A percentile compares a stretch with the other conserved stretches of the same genome.
phyloP scores from a whole-genome alignment of 1,139 yeast species.

The Magnusiomyces suaveolens region DNA sequence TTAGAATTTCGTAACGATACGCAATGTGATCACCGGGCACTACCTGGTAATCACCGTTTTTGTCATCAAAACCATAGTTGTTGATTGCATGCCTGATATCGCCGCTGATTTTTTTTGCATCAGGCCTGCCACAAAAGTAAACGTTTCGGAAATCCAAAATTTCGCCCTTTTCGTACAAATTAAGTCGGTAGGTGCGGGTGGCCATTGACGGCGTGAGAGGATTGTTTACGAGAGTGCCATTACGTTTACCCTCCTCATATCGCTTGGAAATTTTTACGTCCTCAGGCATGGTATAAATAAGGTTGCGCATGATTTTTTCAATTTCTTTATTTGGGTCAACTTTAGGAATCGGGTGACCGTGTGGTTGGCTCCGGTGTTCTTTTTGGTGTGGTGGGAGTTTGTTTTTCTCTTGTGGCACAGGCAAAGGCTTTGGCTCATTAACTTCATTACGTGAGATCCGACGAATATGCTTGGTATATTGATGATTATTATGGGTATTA shows the following conservation, averaged over 20 bases:
- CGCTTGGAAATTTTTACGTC: constrained; percentile 11
- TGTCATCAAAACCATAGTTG: constrained; percentile 55
- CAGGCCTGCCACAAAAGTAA: constrained; percentile 34
- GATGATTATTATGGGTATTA: background rate
- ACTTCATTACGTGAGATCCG: background rate
- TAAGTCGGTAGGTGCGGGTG: constrained; percentile 21
- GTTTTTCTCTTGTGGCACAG: constrained; percentile 1
- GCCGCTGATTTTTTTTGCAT: constrained; percentile 28
- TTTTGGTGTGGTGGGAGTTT: background rate
- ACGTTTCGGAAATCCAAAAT: constrained; percentile 35
- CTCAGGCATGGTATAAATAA: constrained; percentile 18
- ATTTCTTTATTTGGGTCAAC: constrained; percentile 14
- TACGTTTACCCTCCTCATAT: constrained; percentile 10
- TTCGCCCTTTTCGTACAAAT: constrained; percentile 48
- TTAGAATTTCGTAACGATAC: constrained; percentile 56
- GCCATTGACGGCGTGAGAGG: constrained; percentile 23
- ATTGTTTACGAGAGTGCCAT: constrained; percentile 10
- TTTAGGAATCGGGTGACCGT: background rate
- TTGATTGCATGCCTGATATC: constrained; percentile 34
- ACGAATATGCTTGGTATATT: background rate
- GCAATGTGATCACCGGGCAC: constrained; percentile 62
- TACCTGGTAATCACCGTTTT: constrained; percentile 51
- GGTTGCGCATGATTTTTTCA: constrained; percentile 18
- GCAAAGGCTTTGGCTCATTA: background rate
- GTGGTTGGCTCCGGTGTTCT: background rate